Base-by-base conservation (phyloP, 495 filamentous ascomycete species). In the Ramalina intermedia region DNA sequence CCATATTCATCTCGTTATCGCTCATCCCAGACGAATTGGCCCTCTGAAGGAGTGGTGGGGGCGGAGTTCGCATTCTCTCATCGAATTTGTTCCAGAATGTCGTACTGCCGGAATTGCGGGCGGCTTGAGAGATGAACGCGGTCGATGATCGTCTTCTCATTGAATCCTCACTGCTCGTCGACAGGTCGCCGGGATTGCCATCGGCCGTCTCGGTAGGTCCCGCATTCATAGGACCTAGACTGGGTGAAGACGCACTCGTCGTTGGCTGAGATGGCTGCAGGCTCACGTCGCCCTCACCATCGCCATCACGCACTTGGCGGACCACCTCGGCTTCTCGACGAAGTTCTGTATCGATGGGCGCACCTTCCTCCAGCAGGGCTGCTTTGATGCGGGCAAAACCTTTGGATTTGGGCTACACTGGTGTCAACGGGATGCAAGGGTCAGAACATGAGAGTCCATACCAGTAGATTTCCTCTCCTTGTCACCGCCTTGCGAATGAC, bases 241-340 rank as follows among this genome's bases (percentile, higher is more conserved):
- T 68, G 45, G 46, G 65, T 13, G 69, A 63, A 1, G 68, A 61
- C n/a, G 76, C 69, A 14, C 80, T 76, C 6, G 74, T 68, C 2
- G 67, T 57, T 11, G 66, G 69, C 24, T 67, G 60, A 24, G 66
- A 58, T 37, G 61, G 57, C 33, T 60, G 50, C 37, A 71, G 46
- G 13, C 58, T 65, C 47, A 67, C 59, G 12, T 72, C 67, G 17
- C 62, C 51, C 37, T 66, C 65, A 14, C 68, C 62, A 48, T 81
- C 74, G 47, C 74, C 78, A 63, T 96, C 90, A 16, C 85, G 84
- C 29, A 95, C 89, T 63, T 95, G 93, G 2, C 84, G 82, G 48
- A 96, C 83, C 1, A 96, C 88, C 65, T 96, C 88, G 12, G 90
- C 87, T 69, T 99, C 91, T 37, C 87, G 82, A 48, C 84, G 81